Evolutionary conservation across 495 filamentous ascomycete genomes (phyloP), one percentile per base, ranked within the genome.

Genomic region (Tuber calosporum): DNA sequence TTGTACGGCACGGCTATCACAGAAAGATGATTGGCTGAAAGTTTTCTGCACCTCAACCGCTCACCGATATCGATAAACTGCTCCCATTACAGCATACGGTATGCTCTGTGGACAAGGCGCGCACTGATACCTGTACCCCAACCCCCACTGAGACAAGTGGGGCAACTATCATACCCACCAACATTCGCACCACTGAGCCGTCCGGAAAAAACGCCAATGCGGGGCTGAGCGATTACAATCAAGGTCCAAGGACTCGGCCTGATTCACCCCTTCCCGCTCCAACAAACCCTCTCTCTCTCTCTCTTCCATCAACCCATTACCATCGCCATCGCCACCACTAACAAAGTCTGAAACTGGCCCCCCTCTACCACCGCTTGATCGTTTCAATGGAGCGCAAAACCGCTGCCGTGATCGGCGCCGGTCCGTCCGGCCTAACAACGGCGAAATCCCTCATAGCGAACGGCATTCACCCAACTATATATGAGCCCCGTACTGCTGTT

Each of bases 351-450:
- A 26, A 62, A 34, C 53, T 62, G 53, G 53, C 53, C 26, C 53
- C 53, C 53, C 13, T 62, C 26, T 62, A 62, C 53, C 39, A 9
- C n/a, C 75, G 45, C 34, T 45, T 66, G 22, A n/a, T 74, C 9
- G 72, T 69, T 58, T 70, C 68, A 48, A 83, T 82, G 79, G 41
- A 73, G 74, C 75, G 85, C 6, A 90, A 90, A 81, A 88, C 83
- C 37, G 88, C 92, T 19, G 90, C 89, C 67, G 88, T 92, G 69
- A 87, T 92, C 68, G 93, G 93, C 69, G 92, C 90, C 69, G 93
- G 93, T 2, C 92, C 93, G 1, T 89, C 91, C 34, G 93, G 93
- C 5, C 87, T 97, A 20, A 90, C 91, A 40, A 89, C 92, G 1
- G 92, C 93, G 73, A 96, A 94, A 82, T 91, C 89, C 0, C 86